Base-by-base conservation (phyloP, 495 filamentous ascomycete species). In the Penicillium mononematosum region DNA sequence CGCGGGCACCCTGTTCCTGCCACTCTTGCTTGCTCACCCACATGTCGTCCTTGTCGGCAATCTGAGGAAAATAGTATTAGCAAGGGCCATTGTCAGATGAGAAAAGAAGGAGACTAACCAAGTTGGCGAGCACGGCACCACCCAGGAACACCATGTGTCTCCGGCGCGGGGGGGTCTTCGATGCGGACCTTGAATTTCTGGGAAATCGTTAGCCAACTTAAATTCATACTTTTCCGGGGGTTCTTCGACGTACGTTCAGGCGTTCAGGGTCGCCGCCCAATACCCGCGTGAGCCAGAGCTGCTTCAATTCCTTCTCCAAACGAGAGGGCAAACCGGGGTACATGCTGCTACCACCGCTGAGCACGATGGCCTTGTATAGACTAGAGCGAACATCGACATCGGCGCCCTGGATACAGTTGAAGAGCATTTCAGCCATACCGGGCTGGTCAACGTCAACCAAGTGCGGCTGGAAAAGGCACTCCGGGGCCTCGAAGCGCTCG, bases 101-200 rank as follows among this genome's bases (percentile, higher is more conserved):
- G 8, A 34, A 54, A 14, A n/a, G 38, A 34, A 12, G 39, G 31
- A 41, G 27, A 77, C 83, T 58, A 78, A 87, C 84, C 76, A 98
- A 91, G 70, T 96, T 97, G 58, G 94, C 94, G 51, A 99, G 81
- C 46, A 99, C 95, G 9, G 94, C 95, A 67, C 94, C 94, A 56
- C 94, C 94, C 53, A 98, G 74, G 84, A 99, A 99, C 5, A 98
- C 95, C 94, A 99, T 98, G 75, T 99, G 95, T 69, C 92, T 84
- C 71, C 94, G 84, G 75, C 94, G 83, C 17, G 94, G 94, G 45
- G 45, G 94, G 95, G 70, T 99, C 94, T 68, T 99, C 95, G 74
- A 99, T 97, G 69, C 94, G 85, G 38, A 98, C 92, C 83, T 97
- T 98, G 82, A 99, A 98, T 86, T 98, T 99, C 86, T 89, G 66